Conservation (phyloP, 768 basidiomycete genomes). For the Leccinum aurantiacum region DNA sequence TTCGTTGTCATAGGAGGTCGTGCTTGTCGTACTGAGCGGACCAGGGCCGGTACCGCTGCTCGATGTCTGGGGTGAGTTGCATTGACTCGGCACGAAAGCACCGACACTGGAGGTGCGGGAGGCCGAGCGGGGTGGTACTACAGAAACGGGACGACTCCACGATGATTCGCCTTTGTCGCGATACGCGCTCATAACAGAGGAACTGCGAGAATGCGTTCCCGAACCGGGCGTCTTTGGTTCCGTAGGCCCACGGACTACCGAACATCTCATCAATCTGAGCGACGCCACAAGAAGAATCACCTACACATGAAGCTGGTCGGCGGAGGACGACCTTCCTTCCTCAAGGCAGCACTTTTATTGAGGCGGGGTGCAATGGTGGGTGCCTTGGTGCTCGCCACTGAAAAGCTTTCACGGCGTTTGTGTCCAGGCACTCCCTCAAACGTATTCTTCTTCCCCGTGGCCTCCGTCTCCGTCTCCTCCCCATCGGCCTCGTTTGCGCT, state of each 20-base stretch:
- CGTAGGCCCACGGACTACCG: constrained; percentile 48
- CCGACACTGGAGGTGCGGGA: constrained; percentile 39
- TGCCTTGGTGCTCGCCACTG: constrained; percentile 54
- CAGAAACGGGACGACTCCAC: constrained; percentile 20
- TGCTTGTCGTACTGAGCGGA: constrained; percentile 29
- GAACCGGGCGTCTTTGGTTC: constrained; percentile 42
- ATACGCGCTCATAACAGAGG: constrained; percentile 38
- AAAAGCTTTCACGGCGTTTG: constrained; percentile 73
- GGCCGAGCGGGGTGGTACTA: constrained; percentile 39
- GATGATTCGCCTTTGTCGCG: constrained; percentile 16
- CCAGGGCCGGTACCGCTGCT: constrained; percentile 26
- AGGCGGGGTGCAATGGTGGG: constrained; percentile 45
- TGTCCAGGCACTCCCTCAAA: constrained; percentile 87
- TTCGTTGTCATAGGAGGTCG: constrained; percentile 25
- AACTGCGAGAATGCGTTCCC: constrained; percentile 40
- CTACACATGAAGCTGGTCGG: constrained; percentile 72
- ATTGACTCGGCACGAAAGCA: constrained; percentile 16
- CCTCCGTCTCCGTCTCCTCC: constrained; percentile 29
- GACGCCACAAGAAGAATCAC: constrained; percentile 28
- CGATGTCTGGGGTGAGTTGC: constrained; percentile 29
- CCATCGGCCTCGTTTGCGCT: constrained; percentile 32
- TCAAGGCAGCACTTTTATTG: constrained; percentile 45
- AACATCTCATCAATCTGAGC: constrained; percentile 1
- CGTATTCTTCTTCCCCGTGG: constrained; percentile 38
- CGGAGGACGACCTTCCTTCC: constrained; percentile 48